These are phyloP conservation scores for Zea mays DNA, from an alignment of 176 grass and related monocot species.

Conservation along the genomic window DNA sequence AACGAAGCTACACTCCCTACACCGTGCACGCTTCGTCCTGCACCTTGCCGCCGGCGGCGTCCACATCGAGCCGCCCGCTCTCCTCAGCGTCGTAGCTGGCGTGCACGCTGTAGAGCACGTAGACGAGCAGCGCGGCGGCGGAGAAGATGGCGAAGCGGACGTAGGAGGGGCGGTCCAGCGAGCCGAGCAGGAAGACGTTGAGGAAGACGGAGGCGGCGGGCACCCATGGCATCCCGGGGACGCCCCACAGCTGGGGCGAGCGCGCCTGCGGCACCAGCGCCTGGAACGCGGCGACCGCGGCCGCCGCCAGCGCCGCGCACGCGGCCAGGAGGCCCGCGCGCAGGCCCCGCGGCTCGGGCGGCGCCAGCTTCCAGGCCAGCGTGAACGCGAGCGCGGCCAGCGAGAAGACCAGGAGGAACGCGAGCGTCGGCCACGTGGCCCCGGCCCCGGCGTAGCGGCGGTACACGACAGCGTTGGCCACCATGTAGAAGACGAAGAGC, in stretches of 20 bases:
- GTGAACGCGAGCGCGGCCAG: conserved; percentile 63
- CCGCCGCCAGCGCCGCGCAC: conserved; percentile 46
- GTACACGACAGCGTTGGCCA: conserved; percentile 87
- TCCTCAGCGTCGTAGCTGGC: conserved; percentile 86
- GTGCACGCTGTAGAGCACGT: conserved; percentile 84
- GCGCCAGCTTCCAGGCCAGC: conserved; percentile 59
- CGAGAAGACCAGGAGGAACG: conserved; percentile 67
- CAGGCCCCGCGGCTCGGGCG: not conserved
- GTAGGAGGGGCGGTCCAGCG: conserved; percentile 66
- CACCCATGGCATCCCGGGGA: conserved; percentile 94
- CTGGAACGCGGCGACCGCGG: conserved; percentile 54
- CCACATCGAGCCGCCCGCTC: conserved; percentile 36
- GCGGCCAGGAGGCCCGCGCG: conserved; percentile 43
- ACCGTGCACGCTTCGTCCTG: conserved; percentile 51
- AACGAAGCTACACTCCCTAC: not conserved
- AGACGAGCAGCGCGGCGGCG: conserved; percentile 51
- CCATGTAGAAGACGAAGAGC: conserved; percentile 99
- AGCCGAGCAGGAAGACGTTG: conserved; percentile 89
- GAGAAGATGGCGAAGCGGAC: conserved; percentile 74
- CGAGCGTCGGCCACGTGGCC: conserved; percentile 45
- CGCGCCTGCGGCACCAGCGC: conserved; percentile 66
- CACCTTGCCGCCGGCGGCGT: conserved; percentile 38
- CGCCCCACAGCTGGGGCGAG: conserved; percentile 71
- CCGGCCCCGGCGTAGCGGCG: conserved; percentile 59
- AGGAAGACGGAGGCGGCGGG: conserved; percentile 84